These are phyloP conservation scores for Paramyrothecium sp. DNA, from an alignment of 2,329 filamentous ascomycete genomes.

Conservation along the genomic window DNA sequence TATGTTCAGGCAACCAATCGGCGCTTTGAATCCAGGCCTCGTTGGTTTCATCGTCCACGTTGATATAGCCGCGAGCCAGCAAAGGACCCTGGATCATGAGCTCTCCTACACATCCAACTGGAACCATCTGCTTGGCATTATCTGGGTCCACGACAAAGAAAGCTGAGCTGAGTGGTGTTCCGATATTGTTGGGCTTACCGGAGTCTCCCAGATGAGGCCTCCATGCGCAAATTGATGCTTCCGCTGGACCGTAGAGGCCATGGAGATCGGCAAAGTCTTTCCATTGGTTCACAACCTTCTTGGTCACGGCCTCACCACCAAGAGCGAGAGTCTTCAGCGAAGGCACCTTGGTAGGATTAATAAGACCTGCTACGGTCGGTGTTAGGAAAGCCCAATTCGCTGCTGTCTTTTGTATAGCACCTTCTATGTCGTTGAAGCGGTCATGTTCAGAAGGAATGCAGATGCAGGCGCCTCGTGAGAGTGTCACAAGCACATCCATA, in stretches of 20 bases:
- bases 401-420: constrained; percentile 2
- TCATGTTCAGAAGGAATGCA: constrained; percentile 12
- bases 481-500: constrained; percentile 6
- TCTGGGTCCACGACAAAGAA: constrained; percentile 3
- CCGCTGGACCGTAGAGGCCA: constrained; percentile 4
- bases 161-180: not conserved
- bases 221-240: constrained; percentile 3
- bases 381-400: constrained; percentile 9
- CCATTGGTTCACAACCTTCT: constrained; percentile 1
- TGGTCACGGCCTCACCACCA: constrained; percentile 4
- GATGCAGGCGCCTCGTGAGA: constrained; percentile 5
- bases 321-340: constrained; percentile 3
- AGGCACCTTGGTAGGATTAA: constrained; percentile 7
- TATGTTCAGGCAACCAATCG: not conserved
- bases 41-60: constrained; percentile 28
- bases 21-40: constrained; percentile 29
- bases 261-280: constrained; percentile 25
- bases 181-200: not conserved
- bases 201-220: not conserved
- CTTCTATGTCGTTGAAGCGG: constrained; percentile 9
- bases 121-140: constrained; percentile 14
- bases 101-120: constrained; percentile 23
- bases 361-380: constrained; percentile 4
- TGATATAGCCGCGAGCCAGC: constrained; percentile 47
- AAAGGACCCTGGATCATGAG: constrained; percentile 38